Conservation (phyloP, 2,329 filamentous ascomycete species). For the Sporothrix phasma region DNA sequence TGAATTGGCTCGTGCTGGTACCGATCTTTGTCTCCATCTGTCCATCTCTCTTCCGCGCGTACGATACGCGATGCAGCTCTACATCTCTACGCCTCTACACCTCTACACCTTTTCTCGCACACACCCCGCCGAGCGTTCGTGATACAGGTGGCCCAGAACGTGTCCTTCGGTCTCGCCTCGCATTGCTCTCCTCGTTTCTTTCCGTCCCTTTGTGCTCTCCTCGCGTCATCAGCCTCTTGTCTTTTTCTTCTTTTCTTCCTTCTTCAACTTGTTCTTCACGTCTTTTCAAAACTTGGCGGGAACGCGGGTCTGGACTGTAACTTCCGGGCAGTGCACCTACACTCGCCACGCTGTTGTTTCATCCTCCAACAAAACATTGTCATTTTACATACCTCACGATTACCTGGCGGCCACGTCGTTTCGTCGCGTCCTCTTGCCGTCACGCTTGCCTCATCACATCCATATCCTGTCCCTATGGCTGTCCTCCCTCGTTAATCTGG, state of each 20-base stretch:
- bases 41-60: too few relatives aligned
- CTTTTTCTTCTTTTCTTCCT: not conserved
- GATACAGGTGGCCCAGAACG: too few relatives aligned
- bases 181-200: not conserved
- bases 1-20: not conserved
- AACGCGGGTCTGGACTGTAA: not conserved
- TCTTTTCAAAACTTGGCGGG: not conserved
- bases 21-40: not conserved
- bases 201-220: not conserved
- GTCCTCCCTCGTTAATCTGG: not conserved
- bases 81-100: too few relatives aligned
- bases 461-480: too few relatives aligned
- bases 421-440: not conserved
- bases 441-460: too few relatives aligned
- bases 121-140: too few relatives aligned
- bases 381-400: not conserved
- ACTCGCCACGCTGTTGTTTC: not conserved
- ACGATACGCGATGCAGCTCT: not conserved
- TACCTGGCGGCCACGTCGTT: not conserved
- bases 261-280: not conserved
- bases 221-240: not conserved
- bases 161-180: too few relatives aligned
- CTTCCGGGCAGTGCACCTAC: not conserved
- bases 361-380: not conserved
- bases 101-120: too few relatives aligned